These are phyloP conservation scores for Microdochium nivale DNA, from an alignment of 2,329 filamentous ascomycete genomes.

Conservation along the genomic window DNA sequence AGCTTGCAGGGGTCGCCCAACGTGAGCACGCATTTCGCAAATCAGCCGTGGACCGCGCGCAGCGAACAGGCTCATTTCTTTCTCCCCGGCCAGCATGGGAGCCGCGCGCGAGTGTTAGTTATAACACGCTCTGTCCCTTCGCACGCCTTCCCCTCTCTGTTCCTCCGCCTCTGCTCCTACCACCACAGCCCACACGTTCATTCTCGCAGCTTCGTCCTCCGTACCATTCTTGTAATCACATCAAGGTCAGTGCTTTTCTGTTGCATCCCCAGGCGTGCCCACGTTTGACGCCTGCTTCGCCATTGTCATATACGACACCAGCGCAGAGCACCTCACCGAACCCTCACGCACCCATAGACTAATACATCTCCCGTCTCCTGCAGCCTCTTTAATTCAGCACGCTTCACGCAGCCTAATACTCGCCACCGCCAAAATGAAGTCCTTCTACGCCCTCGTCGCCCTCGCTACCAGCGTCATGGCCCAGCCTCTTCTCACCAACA, in stretches of 20 bases:
- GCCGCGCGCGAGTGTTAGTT: background rate
- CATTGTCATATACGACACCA: too few species aligned
- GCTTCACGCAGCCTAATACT: background rate
- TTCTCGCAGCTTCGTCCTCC: background rate
- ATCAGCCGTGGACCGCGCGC: too few species aligned
- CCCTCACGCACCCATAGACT: background rate
- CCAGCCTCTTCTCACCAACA: constrained; percentile 24
- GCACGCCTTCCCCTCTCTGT: background rate
- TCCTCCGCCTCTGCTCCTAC: background rate
- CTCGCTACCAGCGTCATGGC: constrained; percentile 21
- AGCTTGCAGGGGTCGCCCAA: too few species aligned
- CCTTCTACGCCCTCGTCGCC: constrained; percentile 13
- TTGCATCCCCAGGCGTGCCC: too few species aligned
- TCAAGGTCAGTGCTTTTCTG: background rate
- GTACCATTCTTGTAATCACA: background rate
- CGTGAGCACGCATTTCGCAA: too few species aligned
- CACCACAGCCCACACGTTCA: background rate
- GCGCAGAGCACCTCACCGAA: background rate
- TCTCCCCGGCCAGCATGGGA: too few species aligned
- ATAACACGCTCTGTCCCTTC: background rate
- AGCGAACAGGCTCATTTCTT: too few species aligned
- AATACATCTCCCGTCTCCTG: background rate
- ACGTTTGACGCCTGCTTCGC: background rate
- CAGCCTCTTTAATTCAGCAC: background rate
- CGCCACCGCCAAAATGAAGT: background rate